Evolutionary conservation across 2,329 filamentous ascomycete species (phyloP), one percentile per base, ranked within the genome.

Genomic region (Phialophora verrucosa): DNA sequence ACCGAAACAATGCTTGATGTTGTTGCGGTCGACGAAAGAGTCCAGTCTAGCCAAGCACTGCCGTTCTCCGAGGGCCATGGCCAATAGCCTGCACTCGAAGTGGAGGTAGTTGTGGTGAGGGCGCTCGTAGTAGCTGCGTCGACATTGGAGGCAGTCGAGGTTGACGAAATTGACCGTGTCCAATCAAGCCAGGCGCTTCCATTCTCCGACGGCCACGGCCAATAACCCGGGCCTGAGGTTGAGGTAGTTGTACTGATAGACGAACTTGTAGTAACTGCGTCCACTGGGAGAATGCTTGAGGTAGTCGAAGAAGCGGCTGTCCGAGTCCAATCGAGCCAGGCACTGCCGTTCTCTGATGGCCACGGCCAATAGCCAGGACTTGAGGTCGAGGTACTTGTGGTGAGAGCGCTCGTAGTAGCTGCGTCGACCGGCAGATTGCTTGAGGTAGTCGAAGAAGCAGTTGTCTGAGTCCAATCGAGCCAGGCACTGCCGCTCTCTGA

Each of bases 1-100:
- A 51, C 49, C 10, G 20, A 29, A 7, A 51, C 3, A 25, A 51
- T 23, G 49, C 49, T 51, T 27, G 49, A 51, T 27, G 49, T 25
- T 23, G 49, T 51, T 20, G 49, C 27, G 14, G 49, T 51, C 4
- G 20, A 23, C 20, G 49, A 51, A 51, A 29, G 14, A 20, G 58
- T 53, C 58, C 58, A 61, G 20, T 61, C 58, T 8, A 35, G 27
- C 58, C 58, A 61, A 11, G 20, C 47, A 27, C 58, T 61, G 8
- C 58, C 47, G 20, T 53, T 61, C 20, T 59, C 56, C 11, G 56
- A 49, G 2, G 35, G 35, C 56, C 56, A 59, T 17, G 38, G 50
- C 50, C 20, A 53, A 53, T 25, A 42, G 20, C 35, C 14, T 27
- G 17, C 32, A 14, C 31, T 23, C 25, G 12, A 35, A 50, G 11